Base-by-base conservation (phyloP, 2,329 filamentous ascomycete species). In the Ophiostoma novo-ulmi region DNA sequence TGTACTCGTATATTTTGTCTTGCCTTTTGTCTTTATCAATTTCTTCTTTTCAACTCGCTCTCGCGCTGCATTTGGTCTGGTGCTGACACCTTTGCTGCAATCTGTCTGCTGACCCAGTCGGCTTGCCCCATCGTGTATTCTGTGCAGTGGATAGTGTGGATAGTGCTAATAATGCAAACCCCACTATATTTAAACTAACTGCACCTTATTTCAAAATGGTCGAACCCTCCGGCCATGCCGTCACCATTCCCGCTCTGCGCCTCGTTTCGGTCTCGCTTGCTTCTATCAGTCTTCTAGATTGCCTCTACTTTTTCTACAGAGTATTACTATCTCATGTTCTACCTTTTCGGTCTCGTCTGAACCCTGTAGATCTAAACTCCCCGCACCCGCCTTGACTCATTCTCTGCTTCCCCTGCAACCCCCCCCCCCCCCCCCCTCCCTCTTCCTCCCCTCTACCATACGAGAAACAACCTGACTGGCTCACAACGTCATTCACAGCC, bases 151-250 rank as follows among this genome's bases (percentile, higher is more conserved):
- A 48, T 44, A 44, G 20, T 17, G 11, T 5, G 17, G 17, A 1
- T 48, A 48, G 44, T 17, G 52, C 22, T 3, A 7, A 7, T n/a
- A 22, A 4, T 22, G 6, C 6, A 55, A 55, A 6, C 10, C 48
- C 11, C 48, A 8, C n/a, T 13, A 44, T 44, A 17, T 44, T 14
- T 17, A 1, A 17, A 48, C 41, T 48, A 48, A 7, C 5, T n/a
- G 0, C 17, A 48, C 44, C 5, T 17, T 48, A 20, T 20, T n/a
- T 39, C 38, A 48, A 48, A 17, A 17, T n/a, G 44, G 13, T 48
- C 20, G 44, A 48, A 48, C 44, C 44, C 26, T 63, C 58, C 58
- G 58, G 58, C 58, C 17, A 63, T 63, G 58, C 58, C 58, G 58
- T 63, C 55, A 35, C 55, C 26, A 6, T 61, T 7, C 44, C 26